A percentile compares a stretch with the other conserved stretches of the same genome.
Conservation (phyloP, 1,284 basidiomycete genomes). For the Schizophyllum amplum region DNA sequence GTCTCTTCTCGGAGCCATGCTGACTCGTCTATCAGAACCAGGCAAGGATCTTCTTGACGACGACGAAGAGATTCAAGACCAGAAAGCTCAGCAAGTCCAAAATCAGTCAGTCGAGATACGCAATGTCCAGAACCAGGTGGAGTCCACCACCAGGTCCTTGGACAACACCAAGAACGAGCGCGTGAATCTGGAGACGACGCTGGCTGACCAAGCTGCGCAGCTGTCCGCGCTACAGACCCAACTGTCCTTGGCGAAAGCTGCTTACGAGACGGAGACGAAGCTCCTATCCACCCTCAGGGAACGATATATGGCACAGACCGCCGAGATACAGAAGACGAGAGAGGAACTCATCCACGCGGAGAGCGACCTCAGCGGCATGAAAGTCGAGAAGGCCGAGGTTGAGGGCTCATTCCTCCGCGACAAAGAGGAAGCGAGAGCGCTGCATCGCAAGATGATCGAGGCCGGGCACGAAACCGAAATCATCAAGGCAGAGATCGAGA, state of each 20-base stretch:
- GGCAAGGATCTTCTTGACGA: slow-evolving; percentile 60
- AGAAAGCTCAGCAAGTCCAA: slow-evolving; percentile 43
- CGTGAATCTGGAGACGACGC: slow-evolving; percentile 42
- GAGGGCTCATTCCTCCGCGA: slow-evolving; percentile 85
- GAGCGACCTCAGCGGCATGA: slow-evolving; percentile 84
- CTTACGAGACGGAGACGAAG: slow-evolving; percentile 81
- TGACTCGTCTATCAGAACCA: slow-evolving; percentile 16
- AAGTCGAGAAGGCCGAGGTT: slow-evolving; percentile 88
- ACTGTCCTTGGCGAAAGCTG: slow-evolving; percentile 65
- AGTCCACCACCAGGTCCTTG: slow-evolving; percentile 70
- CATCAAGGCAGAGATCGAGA: slow-evolving; percentile 77
- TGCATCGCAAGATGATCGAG: slow-evolving; percentile 82
- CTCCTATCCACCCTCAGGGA: slow-evolving; percentile 69
- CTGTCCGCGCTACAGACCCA: slow-evolving; percentile 71
- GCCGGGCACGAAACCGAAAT: slow-evolving; percentile 67
- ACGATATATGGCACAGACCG: slow-evolving; percentile 63
- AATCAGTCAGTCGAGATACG: slow-evolving; percentile 78
- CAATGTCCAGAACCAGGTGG: slow-evolving; percentile 77
- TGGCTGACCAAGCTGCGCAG: slow-evolving; percentile 59
- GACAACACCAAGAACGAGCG: slow-evolving; percentile 56
- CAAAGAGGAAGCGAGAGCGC: slow-evolving; percentile 88
- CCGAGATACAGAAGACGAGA: slow-evolving; percentile 68
- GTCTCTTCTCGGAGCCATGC: not conserved
- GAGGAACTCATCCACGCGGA: slow-evolving; percentile 86
- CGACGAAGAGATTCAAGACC: slow-evolving; percentile 51